These are phyloP conservation scores for Penicillium longicatenatum DNA, from an alignment of 495 filamentous ascomycete genomes.

Conservation along the genomic window DNA sequence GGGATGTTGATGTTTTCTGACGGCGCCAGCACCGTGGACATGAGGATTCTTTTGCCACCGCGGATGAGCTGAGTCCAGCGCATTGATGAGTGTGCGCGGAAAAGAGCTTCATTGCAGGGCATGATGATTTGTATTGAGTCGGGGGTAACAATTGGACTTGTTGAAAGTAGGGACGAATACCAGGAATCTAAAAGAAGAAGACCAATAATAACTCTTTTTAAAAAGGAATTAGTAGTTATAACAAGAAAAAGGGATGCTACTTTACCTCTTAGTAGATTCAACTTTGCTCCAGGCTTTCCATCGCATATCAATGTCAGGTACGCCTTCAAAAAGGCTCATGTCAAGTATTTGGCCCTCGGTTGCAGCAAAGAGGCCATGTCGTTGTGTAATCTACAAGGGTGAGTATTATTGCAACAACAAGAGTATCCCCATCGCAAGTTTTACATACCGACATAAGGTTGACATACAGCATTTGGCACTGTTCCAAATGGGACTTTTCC, in stretches of 20 bases:
- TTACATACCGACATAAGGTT: slow-evolving; percentile 51
- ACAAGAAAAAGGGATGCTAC: not conserved
- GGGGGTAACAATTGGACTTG: slow-evolving; percentile 48
- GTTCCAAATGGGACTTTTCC: slow-evolving; percentile 48
- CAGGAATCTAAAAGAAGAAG: slow-evolving; percentile 53
- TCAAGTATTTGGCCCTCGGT: slow-evolving; percentile 49
- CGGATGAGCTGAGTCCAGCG: slow-evolving; percentile 51
- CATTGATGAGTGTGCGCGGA: slow-evolving; percentile 43
- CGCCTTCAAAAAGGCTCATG: slow-evolving; percentile 45
- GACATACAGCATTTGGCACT: slow-evolving; percentile 52
- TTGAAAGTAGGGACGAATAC: slow-evolving; percentile 52
- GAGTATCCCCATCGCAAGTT: not conserved
- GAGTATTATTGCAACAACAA: slow-evolving; percentile 6
- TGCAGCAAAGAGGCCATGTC: slow-evolving; percentile 52
- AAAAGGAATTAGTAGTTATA: not conserved
- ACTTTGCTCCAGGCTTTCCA: slow-evolving; percentile 58
- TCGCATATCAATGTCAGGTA: slow-evolving; percentile 49
- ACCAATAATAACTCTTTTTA: slow-evolving; percentile 44
- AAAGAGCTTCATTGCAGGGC: slow-evolving; percentile 50
- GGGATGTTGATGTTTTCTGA: slow-evolving; percentile 43
- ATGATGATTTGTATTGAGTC: slow-evolving; percentile 51
- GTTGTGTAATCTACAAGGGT: slow-evolving; percentile 43
- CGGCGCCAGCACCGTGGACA: slow-evolving; percentile 42
- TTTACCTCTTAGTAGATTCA: slow-evolving; percentile 52
- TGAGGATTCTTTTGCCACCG: slow-evolving; percentile 40